A percentile compares a stretch with the other conserved stretches of the same genome.
Evolutionary conservation across 495 filamentous ascomycete species (phyloP).

Genomic region (Aspergillus kassunensis): DNA sequence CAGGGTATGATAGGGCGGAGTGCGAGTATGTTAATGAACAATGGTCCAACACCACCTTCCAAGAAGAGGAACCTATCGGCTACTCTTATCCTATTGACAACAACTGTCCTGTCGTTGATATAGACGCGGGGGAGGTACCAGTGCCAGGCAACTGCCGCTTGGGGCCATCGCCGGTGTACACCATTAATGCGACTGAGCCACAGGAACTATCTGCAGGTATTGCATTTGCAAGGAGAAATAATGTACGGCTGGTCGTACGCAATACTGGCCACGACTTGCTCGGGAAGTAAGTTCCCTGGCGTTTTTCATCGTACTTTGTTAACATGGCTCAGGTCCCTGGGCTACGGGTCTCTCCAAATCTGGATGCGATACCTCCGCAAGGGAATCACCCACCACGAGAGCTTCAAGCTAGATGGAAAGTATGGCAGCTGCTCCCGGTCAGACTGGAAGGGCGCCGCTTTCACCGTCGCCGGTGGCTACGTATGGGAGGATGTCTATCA

Average conservation of each 20-base stretch:
- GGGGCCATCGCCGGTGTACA: conserved; percentile 19
- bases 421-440: conserved; percentile 15
- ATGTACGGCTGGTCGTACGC: conserved; percentile 53
- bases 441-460: conserved; percentile 28
- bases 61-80: neutral
- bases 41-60: conserved; percentile 22
- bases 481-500: conserved; percentile 33
- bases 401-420: too few relatives aligned
- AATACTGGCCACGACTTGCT: conserved; percentile 52
- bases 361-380: conserved; percentile 33
- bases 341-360: conserved; percentile 35
- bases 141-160: conserved; percentile 21
- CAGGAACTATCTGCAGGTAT: conserved; percentile 26
- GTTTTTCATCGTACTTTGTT: conserved; percentile 21
- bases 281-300: conserved; percentile 44
- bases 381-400: conserved; percentile 27
- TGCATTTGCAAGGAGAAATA: conserved; percentile 47
- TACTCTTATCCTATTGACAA: neutral
- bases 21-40: conserved; percentile 26
- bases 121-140: conserved; percentile 24
- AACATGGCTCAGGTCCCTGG: conserved; percentile 27
- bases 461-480: conserved; percentile 34
- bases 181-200: conserved; percentile 35
- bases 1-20: conserved; percentile 20
- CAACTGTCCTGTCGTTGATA: conserved; percentile 27